Evolutionary conservation across 306 rosid genomes (phyloP).

Genomic region (Vachellia collinsii): DNA sequence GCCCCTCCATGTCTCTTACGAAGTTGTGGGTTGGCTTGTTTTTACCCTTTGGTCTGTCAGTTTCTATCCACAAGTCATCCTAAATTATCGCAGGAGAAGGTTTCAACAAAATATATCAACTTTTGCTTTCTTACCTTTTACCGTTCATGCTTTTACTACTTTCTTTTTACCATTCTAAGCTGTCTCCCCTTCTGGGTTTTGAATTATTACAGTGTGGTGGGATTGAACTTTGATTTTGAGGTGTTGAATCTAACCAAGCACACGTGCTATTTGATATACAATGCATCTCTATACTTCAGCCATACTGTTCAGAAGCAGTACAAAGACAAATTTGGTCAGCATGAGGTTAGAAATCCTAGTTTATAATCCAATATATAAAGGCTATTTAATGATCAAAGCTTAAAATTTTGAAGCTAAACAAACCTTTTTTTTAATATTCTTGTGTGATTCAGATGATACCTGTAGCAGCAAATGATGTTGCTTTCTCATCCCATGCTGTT

Average conservation of each 20-base stretch:
- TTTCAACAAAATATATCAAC: not conserved
- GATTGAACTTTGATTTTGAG: slow-evolving; percentile 84
- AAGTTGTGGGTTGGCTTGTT: slow-evolving; percentile 80
- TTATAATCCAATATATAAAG: no score
- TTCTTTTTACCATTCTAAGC: not conserved
- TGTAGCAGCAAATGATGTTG: slow-evolving; percentile 92
- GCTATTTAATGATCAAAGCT: not conserved
- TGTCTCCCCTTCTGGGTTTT: not conserved
- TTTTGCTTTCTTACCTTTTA: not conserved
- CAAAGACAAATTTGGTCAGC: slow-evolving; percentile 60
- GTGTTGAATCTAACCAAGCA: slow-evolving; percentile 85
- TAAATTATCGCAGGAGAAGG: slow-evolving; percentile 86
- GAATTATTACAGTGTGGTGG: slow-evolving; percentile 69
- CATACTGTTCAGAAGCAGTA: slow-evolving; percentile 72
- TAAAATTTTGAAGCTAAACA: not conserved
- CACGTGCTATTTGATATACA: slow-evolving; percentile 77
- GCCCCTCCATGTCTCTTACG: slow-evolving; percentile 63
- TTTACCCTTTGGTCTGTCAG: slow-evolving; percentile 74
- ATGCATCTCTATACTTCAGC: slow-evolving; percentile 79
- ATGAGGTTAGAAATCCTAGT: slow-evolving; percentile 3
- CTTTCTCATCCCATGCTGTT: slow-evolving; percentile 90
- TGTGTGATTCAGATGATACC: slow-evolving; percentile 82
- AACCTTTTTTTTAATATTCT: not conserved
- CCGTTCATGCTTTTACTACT: not conserved
- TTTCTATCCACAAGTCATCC: slow-evolving; percentile 81